Conservation (phyloP, 805 yeast species). For the Schizosaccharomyces lindneri region DNA sequence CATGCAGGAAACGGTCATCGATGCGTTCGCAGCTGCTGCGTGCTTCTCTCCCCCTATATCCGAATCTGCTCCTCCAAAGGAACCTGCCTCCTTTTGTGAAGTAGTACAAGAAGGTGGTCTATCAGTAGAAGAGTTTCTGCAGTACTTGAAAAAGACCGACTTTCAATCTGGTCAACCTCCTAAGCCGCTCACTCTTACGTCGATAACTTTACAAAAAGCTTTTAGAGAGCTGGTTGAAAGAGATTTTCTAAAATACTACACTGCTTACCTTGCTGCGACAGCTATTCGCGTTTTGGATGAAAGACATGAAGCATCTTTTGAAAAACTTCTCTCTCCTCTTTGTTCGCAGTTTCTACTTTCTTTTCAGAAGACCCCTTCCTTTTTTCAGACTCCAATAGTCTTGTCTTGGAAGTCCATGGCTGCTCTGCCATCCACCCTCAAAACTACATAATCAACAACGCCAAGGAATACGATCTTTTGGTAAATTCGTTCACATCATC, state of each 20-base stretch:
- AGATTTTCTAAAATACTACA: not conserved
- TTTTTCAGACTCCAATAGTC: not conserved
- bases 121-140: not conserved
- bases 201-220: not conserved
- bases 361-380: not conserved
- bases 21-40: not conserved
- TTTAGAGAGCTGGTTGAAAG: not conserved
- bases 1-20: not conserved
- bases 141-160: not conserved
- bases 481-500: no score
- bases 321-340: not conserved
- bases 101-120: not conserved
- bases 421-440: not conserved
- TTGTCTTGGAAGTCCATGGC: not conserved
- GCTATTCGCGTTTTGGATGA: not conserved
- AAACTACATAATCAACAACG: no score
- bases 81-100: not conserved
- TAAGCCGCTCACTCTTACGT: not conserved
- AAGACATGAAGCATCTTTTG: not conserved
- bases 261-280: not conserved
- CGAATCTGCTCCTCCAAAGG: not conserved
- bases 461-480: no score
- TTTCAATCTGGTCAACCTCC: not conserved
- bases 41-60: not conserved
- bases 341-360: not conserved